A percentile compares a stretch with the other conserved stretches of the same genome.
Conservation (phyloP, 179 eudicot species). For the Gypsophila paniculata region DNA sequence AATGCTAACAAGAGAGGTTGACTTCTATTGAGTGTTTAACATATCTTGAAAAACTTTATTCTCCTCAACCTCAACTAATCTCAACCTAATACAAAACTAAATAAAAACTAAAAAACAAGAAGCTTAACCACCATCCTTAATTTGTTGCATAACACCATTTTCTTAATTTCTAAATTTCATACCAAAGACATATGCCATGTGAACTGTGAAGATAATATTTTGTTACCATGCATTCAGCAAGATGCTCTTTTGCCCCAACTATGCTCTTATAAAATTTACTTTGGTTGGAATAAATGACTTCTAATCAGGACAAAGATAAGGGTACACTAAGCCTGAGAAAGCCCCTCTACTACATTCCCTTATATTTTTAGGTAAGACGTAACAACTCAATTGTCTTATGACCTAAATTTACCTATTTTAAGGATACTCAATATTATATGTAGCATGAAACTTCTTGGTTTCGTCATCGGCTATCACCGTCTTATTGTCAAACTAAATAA, state of each 20-base stretch:
- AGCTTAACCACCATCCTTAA: constrained; percentile 31
- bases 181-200: constrained; percentile 23
- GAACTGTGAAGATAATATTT: constrained; percentile 25
- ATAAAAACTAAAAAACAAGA: constrained; percentile 45
- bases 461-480: no score
- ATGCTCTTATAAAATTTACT: constrained; percentile 2
- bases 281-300: no score
- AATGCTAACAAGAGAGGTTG: constrained; percentile 22
- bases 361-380: background rate
- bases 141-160: constrained; percentile 16
- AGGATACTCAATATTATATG: background rate
- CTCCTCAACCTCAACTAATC: constrained; percentile 45
- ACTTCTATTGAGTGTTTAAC: constrained; percentile 23
- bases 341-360: background rate
- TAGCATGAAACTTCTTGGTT: background rate
- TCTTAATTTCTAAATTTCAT: background rate
- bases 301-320: constrained; percentile 20
- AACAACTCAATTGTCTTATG: background rate
- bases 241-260: constrained; percentile 14
- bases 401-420: background rate
- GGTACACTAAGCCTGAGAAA: background rate
- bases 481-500: no score
- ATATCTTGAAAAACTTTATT: constrained; percentile 24
- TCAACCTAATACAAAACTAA: constrained; percentile 56
- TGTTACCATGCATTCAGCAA: constrained; percentile 14